phyloP scores from a whole-genome alignment of 805 yeast genomes.

The Hanseniaspora hatyaiensis region DNA sequence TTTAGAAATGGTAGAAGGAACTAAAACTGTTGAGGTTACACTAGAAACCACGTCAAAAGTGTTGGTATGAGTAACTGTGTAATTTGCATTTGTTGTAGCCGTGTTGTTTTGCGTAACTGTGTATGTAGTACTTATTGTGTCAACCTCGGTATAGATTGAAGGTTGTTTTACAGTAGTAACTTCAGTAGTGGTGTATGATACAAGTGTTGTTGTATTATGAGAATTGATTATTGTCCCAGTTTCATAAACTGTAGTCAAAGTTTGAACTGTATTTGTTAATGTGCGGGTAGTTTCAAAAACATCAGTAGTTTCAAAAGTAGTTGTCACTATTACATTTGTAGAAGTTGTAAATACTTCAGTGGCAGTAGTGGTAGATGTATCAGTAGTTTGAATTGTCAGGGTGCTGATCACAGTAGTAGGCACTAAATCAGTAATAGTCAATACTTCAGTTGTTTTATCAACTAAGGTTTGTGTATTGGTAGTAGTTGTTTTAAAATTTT shows the following conservation, averaged over 20 bases:
- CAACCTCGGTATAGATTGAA: background rate
- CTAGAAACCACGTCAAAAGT: background rate
- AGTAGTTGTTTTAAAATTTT: too few relatives aligned
- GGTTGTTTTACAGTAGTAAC: background rate
- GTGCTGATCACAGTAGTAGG: too few relatives aligned
- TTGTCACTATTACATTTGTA: background rate
- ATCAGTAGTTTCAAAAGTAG: conserved; percentile 5
- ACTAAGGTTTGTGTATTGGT: too few relatives aligned
- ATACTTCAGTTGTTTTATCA: too few relatives aligned
- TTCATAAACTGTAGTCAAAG: conserved; percentile 5
- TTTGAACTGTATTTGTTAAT: conserved; percentile 9
- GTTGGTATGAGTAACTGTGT: conserved; percentile 8
- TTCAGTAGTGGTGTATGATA: conserved; percentile 9
- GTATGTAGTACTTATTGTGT: background rate
- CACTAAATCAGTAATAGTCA: too few relatives aligned
- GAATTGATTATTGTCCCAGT: conserved; percentile 2
- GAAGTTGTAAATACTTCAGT: conserved; percentile 7
- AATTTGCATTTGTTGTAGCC: conserved; percentile 1
- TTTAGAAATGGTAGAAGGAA: conserved; percentile 2
- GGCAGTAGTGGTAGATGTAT: conserved; percentile 9
- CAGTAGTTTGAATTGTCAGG: background rate
- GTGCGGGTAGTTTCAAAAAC: conserved; percentile 1
- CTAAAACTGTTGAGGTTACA: conserved; percentile 1
- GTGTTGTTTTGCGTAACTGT: conserved; percentile 5
- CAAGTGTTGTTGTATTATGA: background rate